These are phyloP conservation scores for Millerago galiae DNA, from an alignment of 805 yeast species.

Conservation along the genomic window DNA sequence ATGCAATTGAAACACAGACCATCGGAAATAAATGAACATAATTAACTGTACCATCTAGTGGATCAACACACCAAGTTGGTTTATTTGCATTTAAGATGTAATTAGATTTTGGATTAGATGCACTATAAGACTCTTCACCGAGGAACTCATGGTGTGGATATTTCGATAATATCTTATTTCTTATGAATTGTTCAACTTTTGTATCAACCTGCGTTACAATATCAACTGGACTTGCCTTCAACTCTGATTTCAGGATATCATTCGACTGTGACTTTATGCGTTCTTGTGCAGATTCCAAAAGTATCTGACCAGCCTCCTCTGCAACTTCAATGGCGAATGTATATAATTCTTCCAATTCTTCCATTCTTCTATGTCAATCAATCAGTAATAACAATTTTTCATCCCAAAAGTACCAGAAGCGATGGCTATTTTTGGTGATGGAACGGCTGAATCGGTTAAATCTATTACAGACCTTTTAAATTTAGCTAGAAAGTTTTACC, in stretches of 20 bases:
- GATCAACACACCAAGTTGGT: neutral
- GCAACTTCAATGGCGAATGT: neutral
- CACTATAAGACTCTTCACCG: neutral
- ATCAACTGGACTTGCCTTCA: neutral
- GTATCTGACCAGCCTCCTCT: neutral
- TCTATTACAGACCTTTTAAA: neutral
- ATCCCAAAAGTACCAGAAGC: neutral
- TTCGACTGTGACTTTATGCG: neutral
- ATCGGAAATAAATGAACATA: neutral
- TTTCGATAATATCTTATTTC: neutral
- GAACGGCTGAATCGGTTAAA: neutral
- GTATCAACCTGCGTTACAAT: neutral
- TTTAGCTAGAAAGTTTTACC: neutral
- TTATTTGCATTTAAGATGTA: neutral
- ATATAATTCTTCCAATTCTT: too few species aligned
- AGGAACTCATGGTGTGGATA: neutral
- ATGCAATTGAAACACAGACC: neutral
- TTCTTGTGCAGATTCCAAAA: neutral
- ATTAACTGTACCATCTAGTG: neutral
- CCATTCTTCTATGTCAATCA: too few species aligned
- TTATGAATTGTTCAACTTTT: neutral
- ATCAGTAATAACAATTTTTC: too few species aligned
- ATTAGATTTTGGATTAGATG: neutral
- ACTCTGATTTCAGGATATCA: neutral
- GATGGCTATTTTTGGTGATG: neutral